Evolutionary conservation across 495 filamentous ascomycete species (phyloP).

Genomic region (Neurospora sp.): DNA sequence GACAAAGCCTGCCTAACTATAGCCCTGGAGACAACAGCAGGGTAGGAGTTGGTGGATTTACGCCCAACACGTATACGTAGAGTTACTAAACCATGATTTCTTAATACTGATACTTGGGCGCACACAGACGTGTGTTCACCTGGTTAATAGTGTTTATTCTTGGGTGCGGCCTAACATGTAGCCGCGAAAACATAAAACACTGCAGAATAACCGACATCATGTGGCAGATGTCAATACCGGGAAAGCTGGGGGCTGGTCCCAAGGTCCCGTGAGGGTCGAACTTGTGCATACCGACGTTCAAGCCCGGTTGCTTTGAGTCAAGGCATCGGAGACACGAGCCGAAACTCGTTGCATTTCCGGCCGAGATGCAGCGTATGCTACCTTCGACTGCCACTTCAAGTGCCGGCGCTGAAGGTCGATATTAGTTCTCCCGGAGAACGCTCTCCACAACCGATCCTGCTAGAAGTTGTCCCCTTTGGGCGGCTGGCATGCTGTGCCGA

Average conservation of each 20-base stretch:
- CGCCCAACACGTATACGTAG: background rate
- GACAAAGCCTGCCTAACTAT: background rate
- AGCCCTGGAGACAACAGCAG: background rate
- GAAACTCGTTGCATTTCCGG: background rate
- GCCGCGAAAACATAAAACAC: background rate
- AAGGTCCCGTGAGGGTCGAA: background rate
- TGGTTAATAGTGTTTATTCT: background rate
- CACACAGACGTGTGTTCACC: background rate
- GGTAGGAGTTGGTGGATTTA: background rate
- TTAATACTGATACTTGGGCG: background rate
- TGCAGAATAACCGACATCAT: background rate
- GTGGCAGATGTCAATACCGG: background rate
- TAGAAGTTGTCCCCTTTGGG: background rate
- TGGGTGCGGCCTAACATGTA: background rate
- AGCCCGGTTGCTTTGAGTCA: background rate
- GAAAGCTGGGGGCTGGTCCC: background rate
- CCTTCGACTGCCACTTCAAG: background rate
- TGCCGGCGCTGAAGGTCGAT: background rate
- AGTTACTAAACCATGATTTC: background rate
- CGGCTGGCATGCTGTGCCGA: background rate
- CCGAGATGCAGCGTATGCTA: background rate
- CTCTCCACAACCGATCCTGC: background rate
- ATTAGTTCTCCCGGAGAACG: background rate
- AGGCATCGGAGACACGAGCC: background rate
- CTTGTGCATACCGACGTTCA: background rate